Evolutionary conservation across 805 yeast genomes (phyloP), one percentile per base, ranked within the genome.

Genomic region (Candida broadrunensis): DNA sequence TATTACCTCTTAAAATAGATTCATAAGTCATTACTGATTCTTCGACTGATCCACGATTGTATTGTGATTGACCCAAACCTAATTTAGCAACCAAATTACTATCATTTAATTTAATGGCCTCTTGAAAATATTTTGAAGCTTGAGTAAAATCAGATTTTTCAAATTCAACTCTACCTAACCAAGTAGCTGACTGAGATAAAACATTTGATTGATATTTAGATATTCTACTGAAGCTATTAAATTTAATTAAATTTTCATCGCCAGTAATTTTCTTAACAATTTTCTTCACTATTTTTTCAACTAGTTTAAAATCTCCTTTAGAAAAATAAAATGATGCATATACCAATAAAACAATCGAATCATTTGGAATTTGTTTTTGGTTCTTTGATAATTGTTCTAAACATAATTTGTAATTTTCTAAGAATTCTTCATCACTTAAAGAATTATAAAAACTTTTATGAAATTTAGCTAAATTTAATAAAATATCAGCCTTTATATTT

Each of bases 1-100:
- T 83, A 52, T 81, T 75, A 14, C 75, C 67, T 50, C 83, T 80
- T 42, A 82, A 73, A 34, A 88, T 70, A 34, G 78, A 77, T 57
- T 91, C 98, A 54, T 88, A 85, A 0, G 96, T 81, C 47, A 90
- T 74, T 48, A 85, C 79, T 11, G 98, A 93, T 57, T 90, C 97
- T 52, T 87, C 89, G 9, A 77, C 57, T 31, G 85, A 78, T 35
- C 82, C 83, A 56, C 90, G 82, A 39, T 80, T 73, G 39, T 84
- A 76, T 56, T 88, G 89, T 2, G 96, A 77, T 59, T 88, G 95
- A 1, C 95, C 96, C 43, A 85, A 74, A 23, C 97, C 98, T 41
- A 90, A 68, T 49, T 80, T 80, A 0, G 97, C 82, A 16, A 85
- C 72, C 3, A 83, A 54, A 51, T 86, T 86, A 36, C 65, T 71